Evolutionary conservation across 768 basidiomycete genomes (phyloP).

Genomic region (Clathrus columnatus): DNA sequence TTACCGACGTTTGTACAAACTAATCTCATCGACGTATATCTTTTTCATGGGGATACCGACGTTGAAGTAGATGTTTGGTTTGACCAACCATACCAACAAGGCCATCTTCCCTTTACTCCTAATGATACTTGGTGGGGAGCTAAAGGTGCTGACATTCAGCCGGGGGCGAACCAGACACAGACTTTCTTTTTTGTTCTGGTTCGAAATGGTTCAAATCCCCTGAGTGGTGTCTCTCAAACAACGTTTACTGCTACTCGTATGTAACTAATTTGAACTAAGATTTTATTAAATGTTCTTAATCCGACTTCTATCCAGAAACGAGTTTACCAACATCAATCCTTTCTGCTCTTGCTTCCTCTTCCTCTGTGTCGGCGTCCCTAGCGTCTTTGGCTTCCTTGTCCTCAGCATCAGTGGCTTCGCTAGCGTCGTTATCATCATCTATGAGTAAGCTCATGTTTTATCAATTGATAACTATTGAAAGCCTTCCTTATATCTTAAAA

Average conservation of each 20-base stretch:
- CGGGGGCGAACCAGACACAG: constrained; percentile 48
- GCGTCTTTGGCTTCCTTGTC: constrained; percentile 32
- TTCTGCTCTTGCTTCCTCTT: constrained; percentile 44
- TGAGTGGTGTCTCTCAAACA: constrained; percentile 50
- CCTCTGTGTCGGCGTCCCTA: constrained; percentile 27
- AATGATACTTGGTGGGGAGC: constrained; percentile 71
- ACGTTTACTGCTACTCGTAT: constrained; percentile 75
- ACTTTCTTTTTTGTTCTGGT: constrained; percentile 73
- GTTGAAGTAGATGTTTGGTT: constrained; percentile 35
- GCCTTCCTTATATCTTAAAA: constrained; percentile 11
- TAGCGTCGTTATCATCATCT: constrained; percentile 19
- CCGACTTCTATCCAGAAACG: constrained; percentile 44
- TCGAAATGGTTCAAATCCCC: constrained; percentile 44
- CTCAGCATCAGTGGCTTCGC: constrained; percentile 15
- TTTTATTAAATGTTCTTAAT: constrained; percentile 6
- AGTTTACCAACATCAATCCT: constrained; percentile 60
- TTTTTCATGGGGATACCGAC: constrained; percentile 64
- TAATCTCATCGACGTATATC: constrained; percentile 63
- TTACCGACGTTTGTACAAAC: constrained; percentile 57
- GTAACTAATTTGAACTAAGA: constrained; percentile 26
- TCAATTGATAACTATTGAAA: too few species aligned
- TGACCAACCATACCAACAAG: constrained; percentile 47
- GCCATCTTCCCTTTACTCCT: constrained; percentile 44
- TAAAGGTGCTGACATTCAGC: constrained; percentile 35
- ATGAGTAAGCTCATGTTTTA: constrained; percentile 7